These are phyloP conservation scores for Angophora floribunda DNA, from an alignment of 345 rosid species.

Conservation along the genomic window DNA sequence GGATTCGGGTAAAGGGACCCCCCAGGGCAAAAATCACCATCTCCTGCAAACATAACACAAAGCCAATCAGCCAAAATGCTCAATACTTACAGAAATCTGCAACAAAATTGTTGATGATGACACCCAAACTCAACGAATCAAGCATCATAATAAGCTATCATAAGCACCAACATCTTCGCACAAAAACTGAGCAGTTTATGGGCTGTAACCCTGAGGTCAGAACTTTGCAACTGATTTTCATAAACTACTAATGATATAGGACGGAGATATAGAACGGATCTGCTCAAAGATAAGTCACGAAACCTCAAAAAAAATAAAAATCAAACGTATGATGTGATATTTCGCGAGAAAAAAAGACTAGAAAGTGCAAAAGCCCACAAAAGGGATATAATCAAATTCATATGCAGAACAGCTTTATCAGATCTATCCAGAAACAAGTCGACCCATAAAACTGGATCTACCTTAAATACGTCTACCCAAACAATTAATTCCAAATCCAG, in stretches of 20 bases:
- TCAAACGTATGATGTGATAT: not conserved
- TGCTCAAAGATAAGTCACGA: not conserved
- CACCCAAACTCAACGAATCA: not conserved
- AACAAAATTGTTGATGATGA: not conserved
- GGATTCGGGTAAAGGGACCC: conserved; percentile 68
- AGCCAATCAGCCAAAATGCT: not conserved
- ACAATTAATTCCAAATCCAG: not conserved
- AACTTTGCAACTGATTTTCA: not conserved
- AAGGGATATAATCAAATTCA: not conserved
- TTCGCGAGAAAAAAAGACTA: not conserved
- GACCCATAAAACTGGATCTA: not conserved
- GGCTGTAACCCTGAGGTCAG: not conserved
- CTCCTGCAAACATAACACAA: conserved; percentile 31
- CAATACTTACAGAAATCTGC: not conserved
- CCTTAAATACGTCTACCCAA: not conserved
- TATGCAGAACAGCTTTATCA: not conserved
- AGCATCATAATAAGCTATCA: not conserved
- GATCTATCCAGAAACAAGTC: not conserved
- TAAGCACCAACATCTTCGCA: not conserved
- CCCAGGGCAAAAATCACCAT: conserved; percentile 58
- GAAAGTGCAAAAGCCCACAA: not conserved
- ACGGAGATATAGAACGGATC: not conserved
- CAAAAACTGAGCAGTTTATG: not conserved
- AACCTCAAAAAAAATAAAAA: not conserved
- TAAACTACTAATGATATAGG: not conserved